Evolutionary conservation across 2,329 filamentous ascomycete species (phyloP), one percentile per base, ranked within the genome.

Genomic region (Aspergillus unguis): DNA sequence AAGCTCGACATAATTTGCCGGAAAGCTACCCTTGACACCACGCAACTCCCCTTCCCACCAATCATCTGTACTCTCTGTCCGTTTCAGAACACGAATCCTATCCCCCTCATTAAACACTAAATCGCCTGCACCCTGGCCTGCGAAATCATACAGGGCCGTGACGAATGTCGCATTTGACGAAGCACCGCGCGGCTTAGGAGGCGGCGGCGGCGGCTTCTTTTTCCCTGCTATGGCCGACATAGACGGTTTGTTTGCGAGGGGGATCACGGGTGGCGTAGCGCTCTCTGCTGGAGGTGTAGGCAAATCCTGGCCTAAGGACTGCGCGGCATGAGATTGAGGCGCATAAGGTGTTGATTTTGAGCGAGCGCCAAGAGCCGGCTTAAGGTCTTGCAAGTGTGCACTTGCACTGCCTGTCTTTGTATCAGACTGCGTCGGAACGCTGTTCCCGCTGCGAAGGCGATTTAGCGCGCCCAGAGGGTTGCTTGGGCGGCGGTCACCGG

Each of bases 21-120:
- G 90, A 66, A 95, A 95, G 59, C 77, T 85, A 3, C 90, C 90
- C 65, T 78, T 80, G 27, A 76, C 69, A 0, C 89, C 89, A 37
- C 77, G 76, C 10, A 92, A 58, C 69, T 94, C 88, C 9, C 90
- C 90, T 56, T 89, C 82, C 90, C 90, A 95, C 89, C 90, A 95
- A 66, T 94, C 90, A 71, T 94, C 87, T 25, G 84, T 86, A 56
- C 85, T 90, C 5, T 83, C 81, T 2, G 90, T 94, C 75, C 87
- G 90, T 74, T 88, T 88, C 31, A 91, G 65, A 3, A 95, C 85
- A 42, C 79, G 82, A 61, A 95, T 95, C 45, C 81, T 78, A 63
- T 94, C 90, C 2, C 89, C 90, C 68, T 92, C 87, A 29, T 77
- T 77, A 65, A 95, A 95, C 2, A 79, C 79, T 47, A 95, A 67